Evolutionary conservation across 2,329 filamentous ascomycete genomes (phyloP), one percentile per base, ranked within the genome.

Genomic region (Fusarium bactridioides): DNA sequence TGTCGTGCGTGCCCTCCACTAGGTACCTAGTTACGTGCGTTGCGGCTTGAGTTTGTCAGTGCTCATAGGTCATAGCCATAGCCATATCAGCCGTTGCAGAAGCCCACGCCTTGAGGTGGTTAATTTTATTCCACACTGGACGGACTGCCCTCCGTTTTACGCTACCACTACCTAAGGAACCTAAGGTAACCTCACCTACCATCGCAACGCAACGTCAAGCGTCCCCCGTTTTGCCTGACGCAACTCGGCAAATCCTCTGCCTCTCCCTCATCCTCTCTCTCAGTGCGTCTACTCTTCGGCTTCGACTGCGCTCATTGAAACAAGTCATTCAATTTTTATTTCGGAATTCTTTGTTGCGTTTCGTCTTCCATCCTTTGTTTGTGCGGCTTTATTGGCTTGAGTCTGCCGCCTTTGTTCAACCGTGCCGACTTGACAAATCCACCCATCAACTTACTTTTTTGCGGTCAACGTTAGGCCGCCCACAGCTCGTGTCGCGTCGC

Each of bases 101-200:
- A 38, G 37, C 45, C 48, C 29, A 31, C 41, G 44, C 66, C 40
- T 64, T 66, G 27, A 27, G 44, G 44, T 47, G 55, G 69, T 64
- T 77, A 78, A 78, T 77, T 78, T 78, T 77, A 75, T 77, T 78
- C 72, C 72, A 72, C 69, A 73, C 74, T 72, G 73, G 25, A 43
- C 44, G 41, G 60, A 23, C 58, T 44, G 45, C 38, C 31, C 38
- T 66, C 47, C 56, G 41, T 48, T 55, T 47, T 56, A 65, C 62
- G 62, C 62, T 67, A 67, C 47, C 21, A 18, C 45, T 47, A 47
- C 44, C 44, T 47, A 16, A 47, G 27, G n/a, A 16, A 47, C 45
- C 25, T 43, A 15, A 33, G 31, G 31, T 33, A 33, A 47, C 45
- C 25, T 43, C 38, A 60, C 59, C 38, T 38, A 47, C 47, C 64